Evolutionary conservation across 805 yeast genomes (phyloP), one percentile per base, ranked within the genome.

Genomic region (Candida ipomoeae): DNA sequence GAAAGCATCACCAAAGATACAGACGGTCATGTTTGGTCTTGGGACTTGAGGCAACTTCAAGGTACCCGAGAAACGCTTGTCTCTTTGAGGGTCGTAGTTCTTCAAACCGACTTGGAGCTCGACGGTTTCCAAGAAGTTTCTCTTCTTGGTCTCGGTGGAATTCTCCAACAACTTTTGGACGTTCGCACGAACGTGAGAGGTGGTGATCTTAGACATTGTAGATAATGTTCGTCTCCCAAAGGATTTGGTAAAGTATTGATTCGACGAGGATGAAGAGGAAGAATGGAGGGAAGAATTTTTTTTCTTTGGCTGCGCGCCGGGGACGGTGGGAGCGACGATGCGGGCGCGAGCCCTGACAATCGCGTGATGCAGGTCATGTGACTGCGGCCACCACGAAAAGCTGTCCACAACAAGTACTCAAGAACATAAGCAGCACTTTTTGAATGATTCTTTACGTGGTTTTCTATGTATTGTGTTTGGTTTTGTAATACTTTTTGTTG

Each of bases 41-140:
- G 99, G 99, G 65, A 95, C 96, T 74, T 84, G 85, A 74, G 99
- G 99, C 69, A 94, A 84, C 82, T 85, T 94, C 81, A 94, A 85
- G 74, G 98, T 73, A 82, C 99, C 99, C 76, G 98, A 92, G 97
- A 94, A 94, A 90, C 99, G 98, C 91, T 94, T 94, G 82, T 94
- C 99, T 89, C 99, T 91, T 84, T 94, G 99, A 75, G 99, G 98
- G 78, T 94, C 99, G 81, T 94, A 94, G 96, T 94, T 94, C 91
- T 94, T 94, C 70, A 94, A 85, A 79, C 99, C 99, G 73, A 94
- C 96, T 83, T 94, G 99, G 75, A 94, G 84, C 83, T 94, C 99
- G 71, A 94, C 91, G 78, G 99, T 92, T 87, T 94, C 99, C 80
- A 92, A 87, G 83, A 94, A 94, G 96, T 94, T 94, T 87, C 99